A percentile compares a stretch with the other conserved stretches of the same genome.
Conservation (phyloP, 169 alveolate species). For the Plasmodium fragile region DNA sequence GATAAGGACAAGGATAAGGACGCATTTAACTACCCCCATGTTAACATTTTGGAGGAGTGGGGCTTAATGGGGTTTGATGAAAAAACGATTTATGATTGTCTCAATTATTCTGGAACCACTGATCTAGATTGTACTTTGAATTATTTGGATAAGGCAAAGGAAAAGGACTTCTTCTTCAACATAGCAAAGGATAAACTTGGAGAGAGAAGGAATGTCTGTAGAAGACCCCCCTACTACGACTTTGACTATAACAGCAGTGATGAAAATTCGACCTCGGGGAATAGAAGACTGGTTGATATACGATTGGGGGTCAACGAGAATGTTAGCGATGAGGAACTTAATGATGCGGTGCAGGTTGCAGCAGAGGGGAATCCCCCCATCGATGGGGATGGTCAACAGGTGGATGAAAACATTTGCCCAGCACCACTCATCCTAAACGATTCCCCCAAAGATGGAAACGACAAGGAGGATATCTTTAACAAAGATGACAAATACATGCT, state of each 20-base stretch:
- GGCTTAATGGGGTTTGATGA: constrained; percentile 64
- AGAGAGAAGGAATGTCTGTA: neutral
- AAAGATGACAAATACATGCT: constrained; percentile 52
- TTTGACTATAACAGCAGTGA: constrained; percentile 51
- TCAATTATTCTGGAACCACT: constrained; percentile 72
- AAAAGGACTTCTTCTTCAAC: constrained; percentile 18
- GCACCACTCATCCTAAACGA: neutral
- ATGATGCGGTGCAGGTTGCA: neutral
- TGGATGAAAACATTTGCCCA: neutral
- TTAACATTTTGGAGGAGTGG: constrained; percentile 49
- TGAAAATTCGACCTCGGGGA: neutral
- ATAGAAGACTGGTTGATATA: neutral
- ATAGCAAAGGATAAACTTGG: neutral
- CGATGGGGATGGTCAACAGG: neutral
- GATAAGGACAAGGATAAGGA: constrained; percentile 64
- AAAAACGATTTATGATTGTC: constrained; percentile 36
- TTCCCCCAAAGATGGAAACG: neutral
- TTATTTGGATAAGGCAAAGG: constrained; percentile 61
- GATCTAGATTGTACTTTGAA: constrained; percentile 57
- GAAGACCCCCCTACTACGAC: constrained; percentile 18
- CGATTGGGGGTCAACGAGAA: neutral
- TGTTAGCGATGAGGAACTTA: neutral
- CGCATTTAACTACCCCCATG: constrained; percentile 40
- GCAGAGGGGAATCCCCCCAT: neutral
- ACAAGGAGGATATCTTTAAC: constrained; percentile 5